Evolutionary conservation across 345 rosid species (phyloP).

Genomic region (Punica granatum): DNA sequence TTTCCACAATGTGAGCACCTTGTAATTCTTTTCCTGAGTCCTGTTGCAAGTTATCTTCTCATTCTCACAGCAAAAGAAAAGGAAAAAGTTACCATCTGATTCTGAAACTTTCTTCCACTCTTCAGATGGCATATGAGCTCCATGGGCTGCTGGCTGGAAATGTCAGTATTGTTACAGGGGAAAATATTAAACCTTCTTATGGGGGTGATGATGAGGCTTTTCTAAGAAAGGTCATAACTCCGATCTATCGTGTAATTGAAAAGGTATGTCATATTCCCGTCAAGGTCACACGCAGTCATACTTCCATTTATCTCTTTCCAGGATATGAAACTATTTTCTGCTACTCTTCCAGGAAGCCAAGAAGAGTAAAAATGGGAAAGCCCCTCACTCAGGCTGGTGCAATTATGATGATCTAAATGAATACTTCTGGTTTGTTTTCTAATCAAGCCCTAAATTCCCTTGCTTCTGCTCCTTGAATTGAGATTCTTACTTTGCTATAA

Average conservation of each 20-base stretch:
- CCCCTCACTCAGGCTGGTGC: slow-evolving; percentile 87
- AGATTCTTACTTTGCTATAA: slow-evolving; percentile 1
- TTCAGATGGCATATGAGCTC: slow-evolving; percentile 98
- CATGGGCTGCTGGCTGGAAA: slow-evolving; percentile 96
- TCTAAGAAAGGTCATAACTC: slow-evolving; percentile 85
- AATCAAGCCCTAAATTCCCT: neutral
- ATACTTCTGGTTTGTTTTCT: slow-evolving; percentile 71
- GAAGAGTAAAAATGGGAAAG: slow-evolving; percentile 64
- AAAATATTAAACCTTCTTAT: slow-evolving; percentile 94
- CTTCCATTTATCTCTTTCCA: neutral
- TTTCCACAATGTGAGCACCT: slow-evolving; percentile 75
- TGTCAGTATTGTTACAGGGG: slow-evolving; percentile 96
- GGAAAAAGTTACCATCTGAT: slow-evolving; percentile 4
- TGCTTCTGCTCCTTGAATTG: neutral
- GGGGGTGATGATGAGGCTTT: slow-evolving; percentile 98
- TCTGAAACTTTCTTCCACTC: slow-evolving; percentile 10
- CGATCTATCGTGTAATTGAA: slow-evolving; percentile 68
- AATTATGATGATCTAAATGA: slow-evolving; percentile 97
- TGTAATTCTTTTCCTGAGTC: no score
- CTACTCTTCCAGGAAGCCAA: slow-evolving; percentile 67
- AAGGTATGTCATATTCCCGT: slow-evolving; percentile 36
- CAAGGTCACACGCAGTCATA: neutral
- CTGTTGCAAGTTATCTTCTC: neutral
- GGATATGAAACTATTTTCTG: neutral
- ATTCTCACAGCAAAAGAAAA: no score